These are phyloP conservation scores for Monascus ruber DNA, from an alignment of 2,329 filamentous ascomycete genomes.

Conservation along the genomic window DNA sequence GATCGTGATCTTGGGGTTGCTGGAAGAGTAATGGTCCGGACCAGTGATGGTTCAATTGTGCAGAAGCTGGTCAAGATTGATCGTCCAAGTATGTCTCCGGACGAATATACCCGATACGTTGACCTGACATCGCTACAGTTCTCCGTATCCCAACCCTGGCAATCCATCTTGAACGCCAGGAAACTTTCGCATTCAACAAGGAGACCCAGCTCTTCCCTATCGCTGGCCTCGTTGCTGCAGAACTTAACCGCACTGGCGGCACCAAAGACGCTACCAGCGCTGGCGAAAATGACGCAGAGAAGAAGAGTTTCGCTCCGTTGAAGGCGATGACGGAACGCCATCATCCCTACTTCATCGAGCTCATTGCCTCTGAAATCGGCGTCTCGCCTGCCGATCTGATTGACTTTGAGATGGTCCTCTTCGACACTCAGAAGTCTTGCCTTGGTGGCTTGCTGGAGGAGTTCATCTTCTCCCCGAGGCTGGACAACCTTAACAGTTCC, in stretches of 20 bases:
- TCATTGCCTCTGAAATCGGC: conserved; percentile 70
- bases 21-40: conserved; percentile 72
- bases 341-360: conserved; percentile 73
- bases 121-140: conserved; percentile 31
- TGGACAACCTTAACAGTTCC: conserved; percentile 95
- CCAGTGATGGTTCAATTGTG: conserved; percentile 60
- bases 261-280: conserved; percentile 18
- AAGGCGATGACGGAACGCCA: conserved; percentile 71
- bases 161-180: conserved; percentile 80
- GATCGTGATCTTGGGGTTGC: conserved; percentile 88
- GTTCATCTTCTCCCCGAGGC: conserved; percentile 87
- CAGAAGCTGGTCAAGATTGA: conserved; percentile 85
- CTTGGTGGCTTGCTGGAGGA: conserved; percentile 86
- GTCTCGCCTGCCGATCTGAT: conserved; percentile 61
- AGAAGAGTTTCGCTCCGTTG: conserved; percentile 59
- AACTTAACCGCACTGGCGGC: conserved; percentile 64
- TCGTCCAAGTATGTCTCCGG: conserved; percentile 48
- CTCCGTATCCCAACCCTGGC: conserved; percentile 86
- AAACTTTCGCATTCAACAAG: conserved; percentile 89
- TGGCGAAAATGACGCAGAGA: conserved; percentile 25
- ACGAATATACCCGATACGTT: conserved; percentile 2
- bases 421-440: conserved; percentile 84
- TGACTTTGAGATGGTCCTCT: conserved; percentile 95
- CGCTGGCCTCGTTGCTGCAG: conserved; percentile 71
- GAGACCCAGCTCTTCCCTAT: conserved; percentile 94